A percentile compares a stretch with the other conserved stretches of the same genome.
phyloP scores from a whole-genome alignment of 345 rosid genomes.

The Rhodamnia argentea region DNA sequence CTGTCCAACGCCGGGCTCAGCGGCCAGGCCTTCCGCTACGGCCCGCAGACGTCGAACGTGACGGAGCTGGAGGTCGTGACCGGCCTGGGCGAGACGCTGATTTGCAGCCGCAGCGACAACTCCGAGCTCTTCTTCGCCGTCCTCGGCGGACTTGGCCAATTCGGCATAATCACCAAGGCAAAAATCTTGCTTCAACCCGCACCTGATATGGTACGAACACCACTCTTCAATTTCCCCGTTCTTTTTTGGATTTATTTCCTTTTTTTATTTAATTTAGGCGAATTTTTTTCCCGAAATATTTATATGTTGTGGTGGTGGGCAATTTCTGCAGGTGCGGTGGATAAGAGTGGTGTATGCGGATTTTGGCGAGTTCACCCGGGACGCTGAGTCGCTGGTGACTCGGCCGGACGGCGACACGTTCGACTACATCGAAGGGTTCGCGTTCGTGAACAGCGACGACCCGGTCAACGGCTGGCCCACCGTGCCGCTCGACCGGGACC shows the following conservation, averaged over 20 bases:
- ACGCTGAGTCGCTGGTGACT: slow-evolving; percentile 77
- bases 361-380: slow-evolving; percentile 58
- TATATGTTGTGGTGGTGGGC: not conserved
- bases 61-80: slow-evolving; percentile 84
- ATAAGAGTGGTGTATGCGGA: slow-evolving; percentile 71
- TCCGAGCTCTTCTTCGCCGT: slow-evolving; percentile 60
- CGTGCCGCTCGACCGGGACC: slow-evolving; percentile 37
- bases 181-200: slow-evolving; percentile 58
- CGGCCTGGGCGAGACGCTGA: slow-evolving; percentile 53
- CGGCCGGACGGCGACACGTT: slow-evolving; percentile 41
- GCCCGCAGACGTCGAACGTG: slow-evolving; percentile 84
- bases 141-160: slow-evolving; percentile 90
- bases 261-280: not conserved
- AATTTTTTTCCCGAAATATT: not conserved
- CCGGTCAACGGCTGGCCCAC: slow-evolving; percentile 82
- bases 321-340: slow-evolving; percentile 75
- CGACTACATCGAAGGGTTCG: slow-evolving; percentile 90
- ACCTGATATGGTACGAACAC: slow-evolving; percentile 59
- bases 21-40: slow-evolving; percentile 89
- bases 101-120: slow-evolving; percentile 50
- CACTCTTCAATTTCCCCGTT: not conserved
- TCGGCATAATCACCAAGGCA: slow-evolving; percentile 85
- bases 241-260: not conserved
- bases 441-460: slow-evolving; percentile 72
- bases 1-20: slow-evolving; percentile 93